Conservation (phyloP, 768 basidiomycete genomes). For the Amanita fuliginea region DNA sequence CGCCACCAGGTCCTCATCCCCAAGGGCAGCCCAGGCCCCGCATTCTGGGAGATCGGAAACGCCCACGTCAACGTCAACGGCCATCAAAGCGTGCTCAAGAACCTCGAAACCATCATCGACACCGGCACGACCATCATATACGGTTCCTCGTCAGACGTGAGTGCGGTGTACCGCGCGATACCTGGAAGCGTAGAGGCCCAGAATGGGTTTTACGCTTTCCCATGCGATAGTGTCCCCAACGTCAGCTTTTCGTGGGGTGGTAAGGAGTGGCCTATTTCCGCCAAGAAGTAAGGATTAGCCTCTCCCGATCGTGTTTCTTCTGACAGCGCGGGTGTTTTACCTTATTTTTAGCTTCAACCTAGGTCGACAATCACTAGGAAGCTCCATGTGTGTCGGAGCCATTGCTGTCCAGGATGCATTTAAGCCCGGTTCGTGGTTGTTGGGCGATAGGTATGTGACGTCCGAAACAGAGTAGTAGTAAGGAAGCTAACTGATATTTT, state of each 20-base stretch:
- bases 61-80: conserved; percentile 1
- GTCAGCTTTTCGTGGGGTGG: conserved; percentile 4
- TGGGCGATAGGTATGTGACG: neutral
- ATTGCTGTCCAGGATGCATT: neutral
- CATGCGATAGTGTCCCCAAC: neutral
- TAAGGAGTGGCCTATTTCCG: neutral
- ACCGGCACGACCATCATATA: neutral
- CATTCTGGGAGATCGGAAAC: conserved; percentile 1
- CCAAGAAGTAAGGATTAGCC: neutral
- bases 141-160: neutral
- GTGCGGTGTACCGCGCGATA: neutral
- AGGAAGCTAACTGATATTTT: conserved; percentile 22
- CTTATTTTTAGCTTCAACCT: conserved; percentile 4
- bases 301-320: neutral
- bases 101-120: neutral
- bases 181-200: neutral
- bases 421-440: neutral
- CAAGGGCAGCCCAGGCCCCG: neutral
- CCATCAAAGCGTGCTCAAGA: neutral
- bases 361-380: neutral
- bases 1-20: neutral
- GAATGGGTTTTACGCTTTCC: conserved; percentile 2
- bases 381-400: conserved; percentile 1
- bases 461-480: conserved; percentile 8
- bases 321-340: neutral